Evolutionary conservation across 331 rosid genomes (phyloP).

Genomic region (Rhamnella rubrinervis): DNA sequence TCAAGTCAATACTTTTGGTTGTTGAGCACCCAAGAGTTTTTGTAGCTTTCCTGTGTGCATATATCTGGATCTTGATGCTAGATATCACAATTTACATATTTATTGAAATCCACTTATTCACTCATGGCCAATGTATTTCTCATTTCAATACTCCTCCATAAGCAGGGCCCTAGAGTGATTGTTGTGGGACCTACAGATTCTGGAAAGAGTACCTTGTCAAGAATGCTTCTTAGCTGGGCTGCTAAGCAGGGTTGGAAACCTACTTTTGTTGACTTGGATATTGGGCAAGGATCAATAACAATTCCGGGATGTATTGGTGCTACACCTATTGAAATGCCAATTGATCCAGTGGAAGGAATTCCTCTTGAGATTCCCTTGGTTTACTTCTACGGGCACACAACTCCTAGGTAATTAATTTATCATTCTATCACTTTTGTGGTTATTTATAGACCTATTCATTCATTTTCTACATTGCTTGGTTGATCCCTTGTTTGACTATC

Average conservation of each 20-base stretch:
- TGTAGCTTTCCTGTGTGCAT: background rate
- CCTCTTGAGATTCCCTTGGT: conserved; percentile 97
- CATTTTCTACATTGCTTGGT: background rate
- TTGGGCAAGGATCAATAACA: conserved; percentile 96
- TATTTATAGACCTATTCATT: background rate
- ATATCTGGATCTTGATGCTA: background rate
- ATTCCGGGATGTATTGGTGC: conserved; percentile 93
- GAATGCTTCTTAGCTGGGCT: conserved; percentile 99
- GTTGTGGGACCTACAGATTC: conserved; percentile 96
- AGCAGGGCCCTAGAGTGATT: conserved; percentile 93
- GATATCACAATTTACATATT: too few species aligned
- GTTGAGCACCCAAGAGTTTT: background rate
- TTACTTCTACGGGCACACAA: conserved; percentile 79
- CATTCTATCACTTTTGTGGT: background rate
- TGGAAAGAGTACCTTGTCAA: conserved; percentile 84
- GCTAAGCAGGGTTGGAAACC: conserved; percentile 97
- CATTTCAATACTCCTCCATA: conserved; percentile 23
- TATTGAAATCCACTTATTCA: background rate
- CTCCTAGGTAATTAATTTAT: conserved; percentile 60
- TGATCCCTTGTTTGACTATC: too few species aligned
- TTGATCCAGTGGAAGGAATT: conserved; percentile 91
- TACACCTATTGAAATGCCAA: conserved; percentile 95
- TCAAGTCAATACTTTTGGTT: background rate
- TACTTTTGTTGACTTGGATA: conserved; percentile 88
- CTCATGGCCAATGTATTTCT: background rate